Percentiles rank a stretch among this genome's conserved stretches.
These are phyloP conservation scores for Coprinellus aureogranulatus DNA, from an alignment of 768 basidiomycete species.

Conservation along the genomic window DNA sequence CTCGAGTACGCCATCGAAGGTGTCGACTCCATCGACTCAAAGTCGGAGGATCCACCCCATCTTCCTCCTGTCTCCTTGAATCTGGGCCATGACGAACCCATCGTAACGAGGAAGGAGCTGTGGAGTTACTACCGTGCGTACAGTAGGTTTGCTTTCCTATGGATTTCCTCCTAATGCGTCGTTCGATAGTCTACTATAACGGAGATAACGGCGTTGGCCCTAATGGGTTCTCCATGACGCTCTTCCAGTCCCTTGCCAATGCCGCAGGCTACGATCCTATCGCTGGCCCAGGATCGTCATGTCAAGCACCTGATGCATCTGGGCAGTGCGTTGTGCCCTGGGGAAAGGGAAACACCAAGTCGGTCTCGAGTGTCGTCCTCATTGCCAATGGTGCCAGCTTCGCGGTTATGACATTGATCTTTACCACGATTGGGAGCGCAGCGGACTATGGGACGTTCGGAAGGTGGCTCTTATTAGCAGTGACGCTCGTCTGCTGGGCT, in stretches of 20 bases:
- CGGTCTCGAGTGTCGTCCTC: conserved; percentile 74
- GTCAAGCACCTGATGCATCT: conserved; percentile 52
- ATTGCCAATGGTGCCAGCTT: conserved; percentile 76
- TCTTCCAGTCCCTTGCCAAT: conserved; percentile 70
- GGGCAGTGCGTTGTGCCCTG: conserved; percentile 79
- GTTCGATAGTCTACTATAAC: conserved; percentile 68
- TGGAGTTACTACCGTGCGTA: conserved; percentile 78
- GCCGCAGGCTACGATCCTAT: conserved; percentile 74
- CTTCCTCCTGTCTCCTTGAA: too few relatives aligned
- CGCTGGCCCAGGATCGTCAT: conserved; percentile 68
- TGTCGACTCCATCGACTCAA: too few relatives aligned
- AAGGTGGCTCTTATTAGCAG: conserved; percentile 69
- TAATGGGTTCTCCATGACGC: conserved; percentile 63
- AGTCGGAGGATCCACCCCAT: too few relatives aligned
- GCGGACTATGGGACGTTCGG: conserved; percentile 77
- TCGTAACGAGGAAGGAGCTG: conserved; percentile 69
- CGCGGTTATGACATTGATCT: conserved; percentile 77
- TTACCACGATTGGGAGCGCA: conserved; percentile 75
- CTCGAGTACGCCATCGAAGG: too few relatives aligned
- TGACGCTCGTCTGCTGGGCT: conserved; percentile 77
- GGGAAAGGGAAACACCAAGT: conserved; percentile 62
- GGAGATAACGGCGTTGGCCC: conserved; percentile 79
- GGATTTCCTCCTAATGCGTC: neutral
- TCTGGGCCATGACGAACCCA: conserved; percentile 44
- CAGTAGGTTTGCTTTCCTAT: neutral